Base-by-base conservation (phyloP, 352 stramenopile species). In the Globisporangium barbulae region DNA sequence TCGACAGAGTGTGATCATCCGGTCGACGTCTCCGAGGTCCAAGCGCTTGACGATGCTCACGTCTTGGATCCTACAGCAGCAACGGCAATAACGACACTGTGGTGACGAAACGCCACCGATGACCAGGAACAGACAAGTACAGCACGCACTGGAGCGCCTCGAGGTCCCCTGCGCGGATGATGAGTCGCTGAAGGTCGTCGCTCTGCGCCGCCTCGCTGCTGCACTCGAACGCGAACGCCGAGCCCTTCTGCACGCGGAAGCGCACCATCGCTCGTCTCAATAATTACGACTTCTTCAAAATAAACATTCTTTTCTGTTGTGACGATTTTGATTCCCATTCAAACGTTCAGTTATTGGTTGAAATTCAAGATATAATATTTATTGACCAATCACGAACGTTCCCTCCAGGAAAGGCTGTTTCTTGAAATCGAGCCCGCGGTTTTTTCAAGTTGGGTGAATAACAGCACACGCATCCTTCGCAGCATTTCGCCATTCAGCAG, bases 191-290 rank as follows among this genome's bases (percentile, higher is more conserved):
- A 13, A 64, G 65, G 33, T 67, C 49, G 13, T 30, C 28, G 39
- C 57, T 54, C 39, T 61, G 56, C 21, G 19, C 33, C 12, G 59
- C 59, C 28, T 65, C 60, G 42, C 68, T 69, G n/a, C 73, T 63
- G 47, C 79, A 89, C 42, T 88, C 76, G 63, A 92, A 92, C 44
- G 86, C 72, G 61, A 82, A 88, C 64, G 79, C 79, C 62, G 78
- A 77, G 49, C 75, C 83, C 67, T 92, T 92, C 69, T 75, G 76
- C 48, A 92, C 79, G 48, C 69, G 75, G 58, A 91, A 84, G 25
- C 63, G 73, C 47, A 88, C 59, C 68, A 52, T 48, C 31, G 17
- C 15, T 63, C 47, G 10, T 13, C 56, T 54, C 19, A 4, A 52
- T 12, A 53, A 53, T 22, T 41, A n/a, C 17, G 6, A n/a, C 5